These are phyloP conservation scores for Gymnopus androsaceus DNA, from an alignment of 1,284 basidiomycete genomes.

Conservation along the genomic window DNA sequence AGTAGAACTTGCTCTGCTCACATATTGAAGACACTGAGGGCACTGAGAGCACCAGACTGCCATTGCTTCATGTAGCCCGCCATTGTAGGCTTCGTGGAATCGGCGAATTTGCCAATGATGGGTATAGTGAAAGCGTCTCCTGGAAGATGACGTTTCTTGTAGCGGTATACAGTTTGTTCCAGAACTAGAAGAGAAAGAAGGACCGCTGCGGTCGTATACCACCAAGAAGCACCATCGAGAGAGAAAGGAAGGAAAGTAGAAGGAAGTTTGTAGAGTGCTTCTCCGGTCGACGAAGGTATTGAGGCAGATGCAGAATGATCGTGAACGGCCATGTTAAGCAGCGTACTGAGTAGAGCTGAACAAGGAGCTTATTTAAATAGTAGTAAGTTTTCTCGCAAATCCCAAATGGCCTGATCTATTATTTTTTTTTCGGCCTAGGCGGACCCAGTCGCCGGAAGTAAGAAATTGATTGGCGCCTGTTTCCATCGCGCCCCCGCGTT, in stretches of 20 bases:
- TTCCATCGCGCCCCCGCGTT: too few relatives aligned
- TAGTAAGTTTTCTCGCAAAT: neutral
- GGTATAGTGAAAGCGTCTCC: constrained; percentile 92
- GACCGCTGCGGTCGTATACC: constrained; percentile 66
- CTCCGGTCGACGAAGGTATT: constrained; percentile 43
- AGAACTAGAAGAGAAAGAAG: constrained; percentile 67
- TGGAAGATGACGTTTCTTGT: constrained; percentile 86
- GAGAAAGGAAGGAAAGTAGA: constrained; percentile 43
- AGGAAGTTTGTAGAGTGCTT: constrained; percentile 45
- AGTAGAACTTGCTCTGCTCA: constrained; percentile 37
- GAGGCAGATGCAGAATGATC: constrained; percentile 41
- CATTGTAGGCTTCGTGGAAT: constrained; percentile 86
- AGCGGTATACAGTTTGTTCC: constrained; percentile 84
- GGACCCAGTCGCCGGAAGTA: too few relatives aligned
- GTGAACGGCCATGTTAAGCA: constrained; percentile 43
- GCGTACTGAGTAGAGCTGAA: constrained; percentile 7
- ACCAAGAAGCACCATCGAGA: constrained; percentile 49
- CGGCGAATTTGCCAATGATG: constrained; percentile 89
- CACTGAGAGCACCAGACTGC: constrained; percentile 83
- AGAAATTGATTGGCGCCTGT: too few relatives aligned
- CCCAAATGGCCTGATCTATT: constrained; percentile 16
- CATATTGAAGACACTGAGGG: constrained; percentile 96
- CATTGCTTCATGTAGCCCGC: constrained; percentile 90
- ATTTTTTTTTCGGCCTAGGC: constrained; percentile 5
- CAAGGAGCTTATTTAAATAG: neutral